Evolutionary conservation across 495 filamentous ascomycete genomes (phyloP), one percentile per base, ranked within the genome.

Genomic region (Baudoinia panamericana): DNA sequence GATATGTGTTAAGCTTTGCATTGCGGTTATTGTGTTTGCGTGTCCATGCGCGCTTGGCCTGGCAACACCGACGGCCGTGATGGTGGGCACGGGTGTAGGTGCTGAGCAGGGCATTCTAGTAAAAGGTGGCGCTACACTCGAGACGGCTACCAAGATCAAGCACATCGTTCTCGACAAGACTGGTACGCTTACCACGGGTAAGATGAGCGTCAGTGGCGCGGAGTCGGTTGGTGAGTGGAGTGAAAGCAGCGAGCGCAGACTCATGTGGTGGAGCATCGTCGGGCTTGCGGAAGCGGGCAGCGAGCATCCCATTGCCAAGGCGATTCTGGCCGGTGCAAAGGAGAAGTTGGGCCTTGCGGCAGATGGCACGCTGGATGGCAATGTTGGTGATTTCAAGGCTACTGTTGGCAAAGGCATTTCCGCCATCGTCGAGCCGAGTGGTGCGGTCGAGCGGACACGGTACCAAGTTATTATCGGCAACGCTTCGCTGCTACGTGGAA

Each of bases 161-260:
- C 80, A 93, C 41, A 73, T 96, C 29, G 86, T 99, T n/a, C 76
- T 96, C n/a, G 90, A 99, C 63, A 99, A 99, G 68, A 99, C 90
- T 3, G 90, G 90, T 20, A 99, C 90, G 1, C 66, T 99, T 49
- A 99, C 90, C 0, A 75, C 85, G 40, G 90, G 90, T 0, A 85
- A 82, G 57, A 96, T 99, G 90, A 85, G 70, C 44, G 87, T 96
- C 19, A 76, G 82, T 17, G 73, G 79, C 42, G 62, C 67, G 15
- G 73, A 72, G 26, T 66, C 84, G 36, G 72, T 73, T 25, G 61
- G 72, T 17, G 64, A 69, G 0, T 96, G 86, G 86, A 63, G 71
- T 21, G 64, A 68, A 26, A 75, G 71, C 33, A 72, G 78, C 21
- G 76, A 71, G 71, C 73, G 74, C 32, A 72, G 69, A 38, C 72